These are phyloP conservation scores for Lipomyces yarrowii DNA, from an alignment of 1,139 yeast species.

Conservation along the genomic window DNA sequence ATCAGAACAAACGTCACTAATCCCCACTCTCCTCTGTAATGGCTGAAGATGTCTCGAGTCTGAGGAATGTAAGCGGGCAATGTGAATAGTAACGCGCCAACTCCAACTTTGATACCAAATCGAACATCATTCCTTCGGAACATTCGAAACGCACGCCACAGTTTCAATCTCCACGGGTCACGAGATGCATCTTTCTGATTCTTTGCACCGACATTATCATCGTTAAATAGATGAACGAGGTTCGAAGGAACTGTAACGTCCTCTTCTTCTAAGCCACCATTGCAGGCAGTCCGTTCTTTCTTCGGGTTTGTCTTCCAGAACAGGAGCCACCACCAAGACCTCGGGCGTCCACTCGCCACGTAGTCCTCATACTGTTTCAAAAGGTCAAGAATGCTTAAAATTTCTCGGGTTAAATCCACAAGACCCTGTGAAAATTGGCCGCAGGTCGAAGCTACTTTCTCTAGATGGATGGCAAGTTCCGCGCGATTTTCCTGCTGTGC, in stretches of 20 bases:
- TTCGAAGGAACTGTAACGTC: conserved; percentile 12
- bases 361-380: conserved; percentile 51
- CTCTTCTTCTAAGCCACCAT: not conserved
- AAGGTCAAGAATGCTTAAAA: conserved; percentile 52
- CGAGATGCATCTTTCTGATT: conserved; percentile 19
- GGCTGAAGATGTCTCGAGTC: conserved; percentile 56
- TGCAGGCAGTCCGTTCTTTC: not conserved
- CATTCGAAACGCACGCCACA: conserved; percentile 51
- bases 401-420: conserved; percentile 63
- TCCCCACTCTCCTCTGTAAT: conserved; percentile 87
- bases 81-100: conserved; percentile 71
- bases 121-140: conserved; percentile 68
- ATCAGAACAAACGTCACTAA: conserved; percentile 76
- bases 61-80: conserved; percentile 66
- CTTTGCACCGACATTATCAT: conserved; percentile 8
- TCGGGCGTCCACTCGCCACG: conserved; percentile 34
- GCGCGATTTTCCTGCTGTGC: conserved; percentile 45
- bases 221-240: conserved; percentile 6
- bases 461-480: conserved; percentile 62
- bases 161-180: conserved; percentile 26
- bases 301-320: conserved; percentile 48
- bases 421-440: conserved; percentile 74
- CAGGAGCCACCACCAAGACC: conserved; percentile 56
- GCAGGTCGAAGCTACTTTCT: conserved; percentile 82
- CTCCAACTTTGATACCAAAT: conserved; percentile 76